phyloP scores from a whole-genome alignment of 306 rosid species.

The Senna siamea region DNA sequence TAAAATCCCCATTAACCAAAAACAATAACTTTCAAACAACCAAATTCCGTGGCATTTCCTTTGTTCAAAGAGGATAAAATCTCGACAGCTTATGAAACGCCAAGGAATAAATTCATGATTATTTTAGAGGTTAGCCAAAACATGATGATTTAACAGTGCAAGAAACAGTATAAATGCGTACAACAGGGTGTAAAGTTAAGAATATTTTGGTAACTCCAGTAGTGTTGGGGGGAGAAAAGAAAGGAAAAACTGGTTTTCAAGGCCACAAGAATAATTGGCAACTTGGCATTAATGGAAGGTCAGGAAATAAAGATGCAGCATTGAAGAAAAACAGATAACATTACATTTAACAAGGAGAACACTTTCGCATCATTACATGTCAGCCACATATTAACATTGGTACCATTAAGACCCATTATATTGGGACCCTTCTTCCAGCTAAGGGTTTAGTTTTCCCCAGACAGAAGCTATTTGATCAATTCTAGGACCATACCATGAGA shows the following conservation, averaged over 20 bases:
- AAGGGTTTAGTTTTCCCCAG: constrained; percentile 63
- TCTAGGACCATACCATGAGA: constrained; percentile 70
- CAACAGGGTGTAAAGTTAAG: too few relatives aligned
- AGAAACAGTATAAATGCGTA: too few relatives aligned
- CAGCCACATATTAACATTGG: constrained; percentile 58
- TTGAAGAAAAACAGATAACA: constrained; percentile 49
- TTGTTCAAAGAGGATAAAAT: too few relatives aligned
- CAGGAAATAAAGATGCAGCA: neutral
- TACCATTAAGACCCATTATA: constrained; percentile 54
- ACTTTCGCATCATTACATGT: constrained; percentile 43
- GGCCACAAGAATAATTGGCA: too few relatives aligned
- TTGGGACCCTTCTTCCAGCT: constrained; percentile 62
- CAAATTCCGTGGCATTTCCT: neutral
- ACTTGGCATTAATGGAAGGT: constrained; percentile 12
- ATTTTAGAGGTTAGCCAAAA: too few relatives aligned
- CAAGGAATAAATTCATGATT: too few relatives aligned
- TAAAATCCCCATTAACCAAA: neutral
- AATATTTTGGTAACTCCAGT: too few relatives aligned
- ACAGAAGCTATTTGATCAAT: constrained; percentile 60
- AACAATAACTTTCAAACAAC: neutral
- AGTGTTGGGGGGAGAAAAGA: too few relatives aligned
- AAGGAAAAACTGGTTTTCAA: too few relatives aligned
- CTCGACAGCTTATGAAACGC: too few relatives aligned
- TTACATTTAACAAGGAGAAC: constrained; percentile 59
- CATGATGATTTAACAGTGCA: too few relatives aligned